Evolutionary conservation across 148 eudicot genomes (phyloP).

Genomic region (Camellia sinensis): DNA sequence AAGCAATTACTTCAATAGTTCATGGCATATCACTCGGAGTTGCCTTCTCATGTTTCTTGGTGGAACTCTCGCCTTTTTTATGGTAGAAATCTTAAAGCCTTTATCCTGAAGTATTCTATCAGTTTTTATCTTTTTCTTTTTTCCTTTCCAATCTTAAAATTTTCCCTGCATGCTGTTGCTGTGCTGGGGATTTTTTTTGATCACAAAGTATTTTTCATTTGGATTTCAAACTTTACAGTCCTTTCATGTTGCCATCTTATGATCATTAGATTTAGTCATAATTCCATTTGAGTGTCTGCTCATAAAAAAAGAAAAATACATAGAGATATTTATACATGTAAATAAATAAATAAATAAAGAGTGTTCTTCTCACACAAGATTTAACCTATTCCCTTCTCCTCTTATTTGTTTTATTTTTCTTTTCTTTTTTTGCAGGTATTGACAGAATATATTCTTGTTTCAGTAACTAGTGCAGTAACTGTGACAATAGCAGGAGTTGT

Average conservation of each 20-base stretch:
- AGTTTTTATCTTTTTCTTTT: not conserved
- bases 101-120: not conserved
- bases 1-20: conserved; percentile 69
- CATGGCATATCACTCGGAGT: conserved; percentile 66
- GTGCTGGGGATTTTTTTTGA: not conserved
- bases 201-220: not conserved
- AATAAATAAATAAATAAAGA: too few relatives aligned
- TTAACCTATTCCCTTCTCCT: not conserved
- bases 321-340: too few relatives aligned
- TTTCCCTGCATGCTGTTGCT: not conserved
- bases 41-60: conserved; percentile 95
- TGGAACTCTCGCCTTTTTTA: conserved; percentile 90
- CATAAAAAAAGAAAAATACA: too few relatives aligned
- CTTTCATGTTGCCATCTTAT: not conserved
- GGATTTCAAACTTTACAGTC: not conserved
- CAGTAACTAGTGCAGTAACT: conserved; percentile 96
- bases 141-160: not conserved
- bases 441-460: conserved; percentile 83
- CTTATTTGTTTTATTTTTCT: not conserved
- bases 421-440: conserved; percentile 59
- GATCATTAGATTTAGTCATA: not conserved
- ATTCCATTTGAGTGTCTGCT: not conserved
- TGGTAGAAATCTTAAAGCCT: conserved; percentile 45
- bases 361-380: too few relatives aligned
- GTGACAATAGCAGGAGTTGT: conserved; percentile 97